Percentiles rank a stretch among this genome's conserved stretches.
Evolutionary conservation across 306 rosid genomes (phyloP).

Genomic region (Vigna hirtella): DNA sequence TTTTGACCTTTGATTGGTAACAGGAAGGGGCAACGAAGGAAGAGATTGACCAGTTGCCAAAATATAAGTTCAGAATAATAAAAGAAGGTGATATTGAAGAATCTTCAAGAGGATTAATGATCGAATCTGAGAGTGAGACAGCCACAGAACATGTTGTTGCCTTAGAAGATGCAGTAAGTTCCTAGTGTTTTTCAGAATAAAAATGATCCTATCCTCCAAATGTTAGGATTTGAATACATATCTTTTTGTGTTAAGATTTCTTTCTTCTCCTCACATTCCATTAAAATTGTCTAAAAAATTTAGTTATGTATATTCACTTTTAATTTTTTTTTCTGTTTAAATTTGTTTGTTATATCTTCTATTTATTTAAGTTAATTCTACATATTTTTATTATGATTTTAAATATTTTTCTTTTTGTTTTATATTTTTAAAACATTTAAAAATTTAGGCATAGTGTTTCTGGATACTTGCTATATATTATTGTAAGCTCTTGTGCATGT

Average conservation of each 20-base stretch:
- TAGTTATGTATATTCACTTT: background rate
- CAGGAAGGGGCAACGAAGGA: constrained; percentile 95
- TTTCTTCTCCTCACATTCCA: background rate
- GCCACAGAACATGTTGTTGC: constrained; percentile 60
- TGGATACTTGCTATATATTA: background rate
- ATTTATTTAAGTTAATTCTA: background rate
- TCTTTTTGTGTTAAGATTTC: background rate
- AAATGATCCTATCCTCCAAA: background rate
- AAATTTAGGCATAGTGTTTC: background rate
- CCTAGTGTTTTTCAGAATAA: background rate
- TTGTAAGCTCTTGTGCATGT: constrained; percentile 13
- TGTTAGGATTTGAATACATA: background rate
- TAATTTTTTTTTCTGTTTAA: background rate
- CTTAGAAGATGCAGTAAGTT: constrained; percentile 81
- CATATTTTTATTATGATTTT: background rate
- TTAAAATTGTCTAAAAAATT: background rate
- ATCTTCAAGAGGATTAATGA: constrained; percentile 69
- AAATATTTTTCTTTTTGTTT: background rate
- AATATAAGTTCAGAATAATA: constrained; percentile 60
- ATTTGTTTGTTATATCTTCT: background rate
- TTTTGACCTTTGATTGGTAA: constrained; percentile 44
- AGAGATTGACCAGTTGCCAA: constrained; percentile 80
- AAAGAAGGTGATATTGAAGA: constrained; percentile 59
- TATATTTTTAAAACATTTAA: background rate
- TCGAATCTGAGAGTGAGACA: constrained; percentile 54